Percentiles rank a stretch among this genome's conserved stretches.
phyloP scores from a whole-genome alignment of 768 basidiomycete genomes.

The Kwoniella botswanensis region DNA sequence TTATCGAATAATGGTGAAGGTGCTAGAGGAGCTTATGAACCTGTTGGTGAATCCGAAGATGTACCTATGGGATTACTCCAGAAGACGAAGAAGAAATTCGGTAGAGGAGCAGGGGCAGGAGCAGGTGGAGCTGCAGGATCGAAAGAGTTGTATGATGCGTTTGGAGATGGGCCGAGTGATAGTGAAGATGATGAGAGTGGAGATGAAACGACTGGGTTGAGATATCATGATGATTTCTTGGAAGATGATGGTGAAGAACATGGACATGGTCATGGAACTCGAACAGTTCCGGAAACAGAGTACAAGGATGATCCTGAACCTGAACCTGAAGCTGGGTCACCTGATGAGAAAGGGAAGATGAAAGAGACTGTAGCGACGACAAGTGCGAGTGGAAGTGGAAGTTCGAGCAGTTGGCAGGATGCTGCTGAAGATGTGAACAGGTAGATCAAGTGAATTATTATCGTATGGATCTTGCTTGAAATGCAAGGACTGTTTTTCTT shows the following conservation, averaged over 20 bases:
- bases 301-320: slow-evolving; percentile 41
- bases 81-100: slow-evolving; percentile 58
- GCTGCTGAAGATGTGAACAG: slow-evolving; percentile 45
- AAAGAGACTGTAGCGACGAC: slow-evolving; percentile 2
- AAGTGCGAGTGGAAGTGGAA: slow-evolving; percentile 29
- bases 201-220: slow-evolving; percentile 73
- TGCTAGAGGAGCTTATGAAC: slow-evolving; percentile 53
- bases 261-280: not conserved
- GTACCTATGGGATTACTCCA: slow-evolving; percentile 77
- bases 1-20: slow-evolving; percentile 63
- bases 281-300: not conserved
- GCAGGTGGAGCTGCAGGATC: slow-evolving; percentile 61
- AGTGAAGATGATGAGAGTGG: slow-evolving; percentile 61
- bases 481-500: not conserved
- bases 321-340: slow-evolving; percentile 9
- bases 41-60: slow-evolving; percentile 63
- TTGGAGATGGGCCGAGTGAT: slow-evolving; percentile 82
- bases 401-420: slow-evolving; percentile 51
- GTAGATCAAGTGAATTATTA: not conserved
- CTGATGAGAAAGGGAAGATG: slow-evolving; percentile 19
- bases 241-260: slow-evolving; percentile 72
- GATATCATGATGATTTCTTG: slow-evolving; percentile 79
- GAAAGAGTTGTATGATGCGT: slow-evolving; percentile 94
- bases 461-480: not conserved
- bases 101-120: slow-evolving; percentile 54